A percentile compares a stretch with the other conserved stretches of the same genome.
These are phyloP conservation scores for Fusarium ambrosium DNA, from an alignment of 2,329 filamentous ascomycete genomes.

Conservation along the genomic window DNA sequence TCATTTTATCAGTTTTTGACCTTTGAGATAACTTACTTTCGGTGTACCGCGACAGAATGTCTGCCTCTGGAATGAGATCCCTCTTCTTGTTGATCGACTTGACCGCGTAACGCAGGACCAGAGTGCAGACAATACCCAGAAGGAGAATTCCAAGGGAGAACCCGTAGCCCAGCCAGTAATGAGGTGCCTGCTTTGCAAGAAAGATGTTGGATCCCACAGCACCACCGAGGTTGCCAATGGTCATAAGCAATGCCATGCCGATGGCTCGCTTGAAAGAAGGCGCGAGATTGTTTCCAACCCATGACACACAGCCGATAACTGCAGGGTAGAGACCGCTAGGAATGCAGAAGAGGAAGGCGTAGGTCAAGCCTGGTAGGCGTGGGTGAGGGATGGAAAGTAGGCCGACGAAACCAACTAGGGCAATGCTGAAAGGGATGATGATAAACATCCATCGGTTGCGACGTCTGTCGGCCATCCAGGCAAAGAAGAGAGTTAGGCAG, in stretches of 20 bases:
- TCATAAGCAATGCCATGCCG: conserved; percentile 1
- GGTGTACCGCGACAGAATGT: not conserved
- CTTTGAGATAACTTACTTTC: not conserved
- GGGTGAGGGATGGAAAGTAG: not conserved
- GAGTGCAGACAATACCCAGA: not conserved
- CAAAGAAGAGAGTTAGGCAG: not conserved
- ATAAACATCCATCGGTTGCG: conserved; percentile 3
- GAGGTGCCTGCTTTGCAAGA: conserved; percentile 3
- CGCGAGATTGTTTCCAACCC: not conserved
- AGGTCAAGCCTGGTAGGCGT: not conserved
- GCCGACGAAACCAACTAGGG: not conserved
- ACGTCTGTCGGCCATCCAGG: not conserved
- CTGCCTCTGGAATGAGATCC: not conserved
- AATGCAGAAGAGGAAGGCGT: conserved; percentile 2
- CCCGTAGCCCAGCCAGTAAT: conserved; percentile 2
- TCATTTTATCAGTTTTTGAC: not conserved
- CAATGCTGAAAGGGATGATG: conserved; percentile 4
- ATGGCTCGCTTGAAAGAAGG: conserved; percentile 5
- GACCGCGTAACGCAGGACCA: not conserved
- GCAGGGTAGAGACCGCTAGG: not conserved
- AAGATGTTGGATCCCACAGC: conserved; percentile 8
- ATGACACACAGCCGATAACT: not conserved
- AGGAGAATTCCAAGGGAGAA: not conserved
- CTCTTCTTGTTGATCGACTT: not conserved
- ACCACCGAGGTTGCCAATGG: conserved; percentile 1